Base-by-base conservation (phyloP, 148 eudicot species). In the Rhododendron ovatum region DNA sequence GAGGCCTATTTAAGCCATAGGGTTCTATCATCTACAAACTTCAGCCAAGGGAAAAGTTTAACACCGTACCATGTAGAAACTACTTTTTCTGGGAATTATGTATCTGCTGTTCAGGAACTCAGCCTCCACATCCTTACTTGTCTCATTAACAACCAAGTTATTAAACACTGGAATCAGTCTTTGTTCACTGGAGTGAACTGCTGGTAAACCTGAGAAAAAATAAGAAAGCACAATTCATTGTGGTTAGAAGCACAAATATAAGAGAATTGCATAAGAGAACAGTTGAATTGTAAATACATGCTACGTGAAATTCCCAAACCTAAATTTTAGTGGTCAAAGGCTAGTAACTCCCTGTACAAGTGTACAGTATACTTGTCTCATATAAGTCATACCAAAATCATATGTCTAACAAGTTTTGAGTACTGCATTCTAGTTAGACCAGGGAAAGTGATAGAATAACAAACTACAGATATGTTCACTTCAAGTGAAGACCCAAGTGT, bases 61-160 rank as follows among this genome's bases (percentile, higher is more conserved):
- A 28, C 51, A 20, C 45, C 82, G 30, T 92, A 96, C 99, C 99
- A 93, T 95, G 86, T 89, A 95, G 87, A 95, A 95, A 86, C 92
- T 86, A 91, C 98, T 93, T 80, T 91, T 87, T 90, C 90, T 93
- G 22, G 99, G 99, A 89, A 97, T 82, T 69, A 97, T 88, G 84
- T 93, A 97, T 80, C 51, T 88, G 86, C 80, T 82, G 79, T 89
- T 90, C 86, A 91, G 84, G 50, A 94, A 88, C 77, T 92, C 92
- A 80, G 99, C 98, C 92, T 92, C 95, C 84, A 90, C 76, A 28
- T 95, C 98, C 41, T 67, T 28, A 33, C 84, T 85, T 79, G 91
- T 86, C 75, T 91, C 93, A 82, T 97, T 97, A 13, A 78, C 80
- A 85, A 94, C 90, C 37, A 91, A 89, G 83, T 89, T 93, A 83